A percentile compares a stretch with the other conserved stretches of the same genome.
These are phyloP conservation scores for Anisodus acutangulus DNA, from an alignment of 257 asterid genomes.

Conservation along the genomic window DNA sequence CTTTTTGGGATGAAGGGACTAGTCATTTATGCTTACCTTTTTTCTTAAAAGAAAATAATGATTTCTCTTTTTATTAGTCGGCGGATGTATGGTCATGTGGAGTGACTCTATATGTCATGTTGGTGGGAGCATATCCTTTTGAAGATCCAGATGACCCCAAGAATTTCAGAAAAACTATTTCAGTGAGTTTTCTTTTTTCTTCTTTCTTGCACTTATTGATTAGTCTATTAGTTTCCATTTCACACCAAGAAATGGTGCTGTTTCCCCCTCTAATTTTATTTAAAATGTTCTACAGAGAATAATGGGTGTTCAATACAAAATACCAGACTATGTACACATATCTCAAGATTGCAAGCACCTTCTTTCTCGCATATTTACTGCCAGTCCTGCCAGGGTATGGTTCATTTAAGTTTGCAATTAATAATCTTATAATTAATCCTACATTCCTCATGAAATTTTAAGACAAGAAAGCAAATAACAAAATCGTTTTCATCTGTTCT, in stretches of 20 bases:
- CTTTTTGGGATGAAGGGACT: too few relatives aligned
- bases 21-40: not conserved
- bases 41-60: not conserved
- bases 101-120: constrained; percentile 73
- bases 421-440: not conserved
- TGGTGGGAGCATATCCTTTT: constrained; percentile 82
- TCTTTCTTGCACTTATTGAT: not conserved
- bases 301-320: constrained; percentile 56
- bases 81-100: constrained; percentile 88
- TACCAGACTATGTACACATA: constrained; percentile 65
- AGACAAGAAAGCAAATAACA: not conserved
- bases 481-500: not conserved
- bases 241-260: not conserved
- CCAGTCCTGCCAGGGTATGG: constrained; percentile 54
- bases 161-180: constrained; percentile 67
- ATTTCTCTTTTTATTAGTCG: constrained; percentile 33
- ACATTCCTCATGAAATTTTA: not conserved
- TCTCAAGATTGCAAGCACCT: constrained; percentile 70
- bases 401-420: not conserved
- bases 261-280: not conserved
- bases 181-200: constrained; percentile 39
- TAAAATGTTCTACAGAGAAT: constrained; percentile 48
- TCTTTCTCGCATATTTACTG: constrained; percentile 59
- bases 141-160: constrained; percentile 68
- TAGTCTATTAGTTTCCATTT: not conserved